Evolutionary conservation across 306 rosid species (phyloP).

Genomic region (Abrus precatorius): DNA sequence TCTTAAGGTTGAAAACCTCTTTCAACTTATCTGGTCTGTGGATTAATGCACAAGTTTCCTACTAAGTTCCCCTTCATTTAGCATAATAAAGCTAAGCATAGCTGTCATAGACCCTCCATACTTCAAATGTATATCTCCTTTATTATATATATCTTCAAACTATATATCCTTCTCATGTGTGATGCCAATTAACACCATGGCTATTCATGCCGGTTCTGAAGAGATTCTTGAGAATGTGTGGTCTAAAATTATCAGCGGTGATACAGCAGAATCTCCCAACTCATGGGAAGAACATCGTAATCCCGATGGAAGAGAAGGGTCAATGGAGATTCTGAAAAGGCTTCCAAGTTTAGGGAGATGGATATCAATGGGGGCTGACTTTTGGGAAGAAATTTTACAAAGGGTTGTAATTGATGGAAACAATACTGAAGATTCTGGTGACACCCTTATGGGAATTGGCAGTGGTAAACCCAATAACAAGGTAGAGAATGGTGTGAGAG

Average conservation of each 20-base stretch:
- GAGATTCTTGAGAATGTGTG: slow-evolving; percentile 71
- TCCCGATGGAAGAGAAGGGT: slow-evolving; percentile 54
- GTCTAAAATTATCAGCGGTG: slow-evolving; percentile 62
- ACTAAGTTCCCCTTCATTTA: slow-evolving; percentile 31
- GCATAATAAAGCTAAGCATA: slow-evolving; percentile 8
- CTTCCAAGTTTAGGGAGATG: slow-evolving; percentile 85
- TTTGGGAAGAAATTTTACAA: slow-evolving; percentile 71
- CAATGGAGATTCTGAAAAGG: slow-evolving; percentile 63
- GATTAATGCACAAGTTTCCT: slow-evolving; percentile 58
- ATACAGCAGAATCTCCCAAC: slow-evolving; percentile 30
- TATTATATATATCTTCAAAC: background rate
- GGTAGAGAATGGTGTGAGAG: slow-evolving; percentile 3
- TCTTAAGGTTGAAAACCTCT: slow-evolving; percentile 43
- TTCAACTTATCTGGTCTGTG: slow-evolving; percentile 57
- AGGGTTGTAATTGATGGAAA: slow-evolving; percentile 14
- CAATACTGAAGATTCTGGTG: slow-evolving; percentile 25
- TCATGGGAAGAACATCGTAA: slow-evolving; percentile 53
- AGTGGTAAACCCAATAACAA: background rate
- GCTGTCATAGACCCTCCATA: slow-evolving; percentile 27
- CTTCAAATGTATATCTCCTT: background rate
- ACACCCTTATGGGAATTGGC: slow-evolving; percentile 28
- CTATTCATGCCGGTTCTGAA: slow-evolving; percentile 49
- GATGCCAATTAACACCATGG: slow-evolving; percentile 47
- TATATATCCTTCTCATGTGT: background rate
- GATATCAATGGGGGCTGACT: slow-evolving; percentile 81